Evolutionary conservation across 495 filamentous ascomycete genomes (phyloP).

Genomic region (Aspergillus bridgeri): DNA sequence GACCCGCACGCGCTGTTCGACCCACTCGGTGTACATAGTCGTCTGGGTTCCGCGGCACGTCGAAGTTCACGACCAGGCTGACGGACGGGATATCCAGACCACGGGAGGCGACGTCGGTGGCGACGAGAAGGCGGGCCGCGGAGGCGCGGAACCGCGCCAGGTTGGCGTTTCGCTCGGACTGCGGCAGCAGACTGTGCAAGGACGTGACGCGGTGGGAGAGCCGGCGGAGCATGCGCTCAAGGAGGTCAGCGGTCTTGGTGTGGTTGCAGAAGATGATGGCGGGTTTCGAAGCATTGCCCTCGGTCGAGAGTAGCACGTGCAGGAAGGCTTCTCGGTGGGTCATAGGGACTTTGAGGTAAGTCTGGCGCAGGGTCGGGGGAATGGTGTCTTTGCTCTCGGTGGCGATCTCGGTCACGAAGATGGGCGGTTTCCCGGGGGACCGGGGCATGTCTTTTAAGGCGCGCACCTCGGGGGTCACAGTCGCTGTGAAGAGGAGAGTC

Average conservation of each 20-base stretch:
- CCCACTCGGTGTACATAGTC: slow-evolving; percentile 97
- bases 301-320: slow-evolving; percentile 81
- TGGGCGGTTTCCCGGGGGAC: slow-evolving; percentile 62
- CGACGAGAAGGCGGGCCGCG: slow-evolving; percentile 87
- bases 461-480: slow-evolving; percentile 87
- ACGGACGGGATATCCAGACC: slow-evolving; percentile 96
- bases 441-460: slow-evolving; percentile 72
- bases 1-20: slow-evolving; percentile 88
- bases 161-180: slow-evolving; percentile 78
- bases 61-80: slow-evolving; percentile 87
- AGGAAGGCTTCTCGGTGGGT: slow-evolving; percentile 92
- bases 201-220: slow-evolving; percentile 88
- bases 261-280: slow-evolving; percentile 94
- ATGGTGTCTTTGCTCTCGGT: slow-evolving; percentile 63
- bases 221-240: slow-evolving; percentile 79
- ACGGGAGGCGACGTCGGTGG: slow-evolving; percentile 92
- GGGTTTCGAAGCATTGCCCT: slow-evolving; percentile 66
- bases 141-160: slow-evolving; percentile 86
- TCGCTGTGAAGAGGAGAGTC: slow-evolving; percentile 95
- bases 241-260: slow-evolving; percentile 79
- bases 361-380: slow-evolving; percentile 76
- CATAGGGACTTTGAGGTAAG: slow-evolving; percentile 80
- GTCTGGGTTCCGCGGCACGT: slow-evolving; percentile 90
- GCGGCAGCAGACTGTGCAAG: slow-evolving; percentile 80
- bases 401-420: slow-evolving; percentile 86